Base-by-base conservation (phyloP, 306 rosid species). In the Carpinus fangiana region DNA sequence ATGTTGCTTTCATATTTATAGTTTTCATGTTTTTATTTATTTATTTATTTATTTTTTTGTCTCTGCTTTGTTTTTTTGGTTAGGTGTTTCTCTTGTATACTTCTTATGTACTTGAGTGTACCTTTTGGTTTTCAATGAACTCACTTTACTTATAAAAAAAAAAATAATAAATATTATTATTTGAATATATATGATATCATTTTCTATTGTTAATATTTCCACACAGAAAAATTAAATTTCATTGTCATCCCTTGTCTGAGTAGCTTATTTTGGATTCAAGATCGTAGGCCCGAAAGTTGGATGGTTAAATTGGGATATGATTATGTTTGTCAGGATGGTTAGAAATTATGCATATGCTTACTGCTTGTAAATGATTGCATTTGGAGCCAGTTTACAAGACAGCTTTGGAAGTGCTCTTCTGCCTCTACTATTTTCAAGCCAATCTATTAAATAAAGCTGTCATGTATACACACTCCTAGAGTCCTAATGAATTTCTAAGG, bases 241-340 rank as follows among this genome's bases (percentile, higher is more conserved):
- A 57, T n/a, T 21, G 13, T 21, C 13, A 21, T 57, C 6, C 64
- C 16, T 21, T 34, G 34, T 64, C 4, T 8, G 6, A 14, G 4
- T 68, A 41, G 55, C 47, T 67, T 43, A 43, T 36, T 80, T 77
- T 82, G 53, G 73, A 51, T 11, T 31, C 41, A 59, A 23, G 69
- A 51, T 11, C 10, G 2, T 16, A 68, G 26, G 54, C 8, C 61
- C 6, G 4, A 70, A 73, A 12, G 10, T 75, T 50, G 61, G 20
- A 31, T 41, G 70, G 77, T 73, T 72, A 16, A 65, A 5, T 18
- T 11, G 46, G 23, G 14, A 28, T 0, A 45, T 69, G 53, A 16
- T 45, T 53, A 18, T 43, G 17, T 12, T 52, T 73, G 31, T 64
- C 16, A 3, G 54, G 14, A 28, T 80, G 75, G 62, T 43, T 38